Percentiles rank a stretch among this genome's conserved stretches.
Evolutionary conservation across 2,329 filamentous ascomycete genomes (phyloP).

Genomic region (Karstenula rhodostoma): DNA sequence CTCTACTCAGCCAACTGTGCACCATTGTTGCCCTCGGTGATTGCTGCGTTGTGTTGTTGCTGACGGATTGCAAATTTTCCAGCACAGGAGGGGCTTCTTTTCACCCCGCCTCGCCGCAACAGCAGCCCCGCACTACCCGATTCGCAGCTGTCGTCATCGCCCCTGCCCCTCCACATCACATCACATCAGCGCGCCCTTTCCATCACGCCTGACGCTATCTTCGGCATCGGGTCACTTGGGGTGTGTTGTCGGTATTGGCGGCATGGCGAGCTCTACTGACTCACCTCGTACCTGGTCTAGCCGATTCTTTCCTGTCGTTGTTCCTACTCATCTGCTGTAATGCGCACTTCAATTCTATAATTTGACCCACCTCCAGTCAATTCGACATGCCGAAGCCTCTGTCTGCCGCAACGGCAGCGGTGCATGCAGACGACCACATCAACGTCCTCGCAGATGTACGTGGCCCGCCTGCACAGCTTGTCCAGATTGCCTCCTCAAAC

Average conservation of each 20-base stretch:
- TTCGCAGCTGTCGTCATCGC: slow-evolving; percentile 23
- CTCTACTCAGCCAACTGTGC: neutral
- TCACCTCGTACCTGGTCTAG: neutral
- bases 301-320: no score
- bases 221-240: neutral
- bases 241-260: neutral
- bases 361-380: neutral
- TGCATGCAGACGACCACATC: slow-evolving; percentile 83
- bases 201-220: neutral
- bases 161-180: neutral
- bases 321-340: no score
- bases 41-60: neutral
- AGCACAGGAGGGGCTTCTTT: slow-evolving; percentile 28
- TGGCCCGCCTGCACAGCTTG: neutral
- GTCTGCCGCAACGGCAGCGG: slow-evolving; percentile 72
- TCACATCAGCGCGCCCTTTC: neutral
- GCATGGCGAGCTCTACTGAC: slow-evolving; percentile 4
- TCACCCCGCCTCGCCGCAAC: slow-evolving; percentile 28
- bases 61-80: slow-evolving; percentile 27
- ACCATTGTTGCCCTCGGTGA: neutral
- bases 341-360: no score
- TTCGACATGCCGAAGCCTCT: slow-evolving; percentile 25
- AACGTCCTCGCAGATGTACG: slow-evolving; percentile 72
- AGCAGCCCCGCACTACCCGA: slow-evolving; percentile 36
- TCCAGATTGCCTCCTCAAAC: neutral